phyloP scores from a whole-genome alignment of 805 yeast genomes.

The Saccharomycopsis capsularis region DNA sequence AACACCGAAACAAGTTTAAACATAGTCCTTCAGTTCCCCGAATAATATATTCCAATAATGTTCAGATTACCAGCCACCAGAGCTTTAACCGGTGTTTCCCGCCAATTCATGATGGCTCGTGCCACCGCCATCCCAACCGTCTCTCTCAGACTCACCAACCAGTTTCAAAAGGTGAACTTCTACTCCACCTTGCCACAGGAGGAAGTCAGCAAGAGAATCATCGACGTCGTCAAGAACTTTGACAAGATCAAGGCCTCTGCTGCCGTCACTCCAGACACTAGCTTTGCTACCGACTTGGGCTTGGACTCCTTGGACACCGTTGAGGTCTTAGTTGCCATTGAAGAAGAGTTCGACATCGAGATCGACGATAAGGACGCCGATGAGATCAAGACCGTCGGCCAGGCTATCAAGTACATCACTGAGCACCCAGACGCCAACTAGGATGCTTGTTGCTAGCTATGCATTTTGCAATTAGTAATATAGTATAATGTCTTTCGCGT shows the following conservation, averaged over 20 bases:
- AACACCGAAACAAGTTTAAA: too few relatives aligned
- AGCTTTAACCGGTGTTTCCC: slow-evolving; percentile 6
- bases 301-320: slow-evolving; percentile 67
- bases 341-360: slow-evolving; percentile 56
- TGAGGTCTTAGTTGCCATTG: slow-evolving; percentile 67
- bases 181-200: slow-evolving; percentile 20
- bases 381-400: slow-evolving; percentile 77
- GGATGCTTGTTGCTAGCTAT: too few relatives aligned
- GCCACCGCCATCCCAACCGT: background rate
- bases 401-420: slow-evolving; percentile 72
- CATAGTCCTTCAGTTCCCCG: too few relatives aligned
- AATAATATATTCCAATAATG: slow-evolving; percentile 3
- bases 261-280: slow-evolving; percentile 34
- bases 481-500: background rate
- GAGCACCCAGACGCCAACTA: slow-evolving; percentile 43
- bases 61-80: slow-evolving; percentile 16
- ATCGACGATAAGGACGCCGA: slow-evolving; percentile 82
- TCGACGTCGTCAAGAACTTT: slow-evolving; percentile 58
- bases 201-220: slow-evolving; percentile 37
- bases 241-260: slow-evolving; percentile 36
- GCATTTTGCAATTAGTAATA: too few relatives aligned
- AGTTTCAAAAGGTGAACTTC: slow-evolving; percentile 1
- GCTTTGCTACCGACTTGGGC: slow-evolving; percentile 59
- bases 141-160: background rate
- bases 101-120: slow-evolving; percentile 1